Base-by-base conservation (phyloP, 2,329 filamentous ascomycete genomes). In the Penicillium expansum region DNA sequence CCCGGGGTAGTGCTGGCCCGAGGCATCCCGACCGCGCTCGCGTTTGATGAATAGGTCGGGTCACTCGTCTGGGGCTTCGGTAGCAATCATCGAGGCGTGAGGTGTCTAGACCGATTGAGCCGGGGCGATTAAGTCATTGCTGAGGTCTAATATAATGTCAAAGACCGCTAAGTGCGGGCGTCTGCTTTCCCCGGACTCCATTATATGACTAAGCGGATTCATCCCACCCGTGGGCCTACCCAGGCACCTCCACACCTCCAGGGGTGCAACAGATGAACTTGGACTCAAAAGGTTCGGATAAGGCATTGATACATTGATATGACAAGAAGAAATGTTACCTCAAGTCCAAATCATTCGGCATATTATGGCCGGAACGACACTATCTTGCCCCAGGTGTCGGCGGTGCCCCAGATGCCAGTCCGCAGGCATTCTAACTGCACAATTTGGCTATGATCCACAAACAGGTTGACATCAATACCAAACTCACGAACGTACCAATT, bases 401-500 rank as follows among this genome's bases (percentile, higher is more conserved):
- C 78, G 67, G 78, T 83, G 3, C 81, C 82, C 80, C 80, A 83
- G 42, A 84, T 83, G 0, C 82, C 81, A 39, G 76, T 72, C 38
- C 80, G 72, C 59, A 83, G 64, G 56, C 80, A 81, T 24, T 74
- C 78, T 54, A 84, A 62, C 71, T 84, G 81, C 56, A 83, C 81
- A 63, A 83, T 83, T 73, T 84, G 81, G 37, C 80, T 82, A 65
- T 83, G 80, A 61, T 84, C 81, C 50, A 84, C 80, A 66, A 84
- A 83, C 32, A 83, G 60, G 60, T 84, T 84, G 41, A 84, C 80
- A 62, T 84, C 80, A 30, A 80, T 75, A 6, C 82, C 81, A 67
- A 84, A 84, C 66, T 84, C 80, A 16, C 80, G 71, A 44, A 83
- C 74, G 62, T 82, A 84, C 80, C 80, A 84, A 57, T 82, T 83